Evolutionary conservation across 2,329 filamentous ascomycete genomes (phyloP).

Genomic region (Scolecobasidium constrictum): DNA sequence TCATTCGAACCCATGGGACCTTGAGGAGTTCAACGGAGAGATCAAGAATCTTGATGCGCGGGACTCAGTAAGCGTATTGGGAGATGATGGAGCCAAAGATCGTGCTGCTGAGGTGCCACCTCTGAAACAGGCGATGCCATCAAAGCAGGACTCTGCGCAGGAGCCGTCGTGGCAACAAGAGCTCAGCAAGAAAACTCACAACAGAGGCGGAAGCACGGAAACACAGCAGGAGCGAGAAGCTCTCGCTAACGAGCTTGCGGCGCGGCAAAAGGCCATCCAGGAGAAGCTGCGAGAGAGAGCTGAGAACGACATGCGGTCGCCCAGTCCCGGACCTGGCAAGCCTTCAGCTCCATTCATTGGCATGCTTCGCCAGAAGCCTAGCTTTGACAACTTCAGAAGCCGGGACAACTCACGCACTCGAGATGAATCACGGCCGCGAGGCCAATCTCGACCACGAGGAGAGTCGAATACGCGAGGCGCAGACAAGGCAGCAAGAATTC

Average conservation of each 20-base stretch:
- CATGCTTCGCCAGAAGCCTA: constrained; percentile 56
- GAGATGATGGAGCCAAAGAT: not conserved
- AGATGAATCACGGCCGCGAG: constrained; percentile 29
- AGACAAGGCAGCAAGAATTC: constrained; percentile 50
- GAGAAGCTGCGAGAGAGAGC: constrained; percentile 62
- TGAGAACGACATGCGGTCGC: constrained; percentile 44
- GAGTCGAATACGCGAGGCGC: constrained; percentile 29
- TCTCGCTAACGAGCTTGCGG: constrained; percentile 62
- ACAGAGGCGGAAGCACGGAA: constrained; percentile 37
- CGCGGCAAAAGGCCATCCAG: constrained; percentile 58
- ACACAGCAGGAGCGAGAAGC: constrained; percentile 52
- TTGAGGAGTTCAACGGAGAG: constrained; percentile 36
- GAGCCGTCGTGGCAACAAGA: constrained; percentile 37
- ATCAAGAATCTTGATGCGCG: too few species aligned
- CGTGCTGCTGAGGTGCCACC: not conserved
- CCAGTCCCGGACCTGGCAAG: constrained; percentile 21
- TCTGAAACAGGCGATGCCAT: not conserved
- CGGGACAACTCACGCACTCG: constrained; percentile 32
- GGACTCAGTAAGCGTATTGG: not conserved
- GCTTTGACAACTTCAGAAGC: constrained; percentile 52
- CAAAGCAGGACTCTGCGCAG: not conserved
- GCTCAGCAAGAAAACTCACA: constrained; percentile 31
- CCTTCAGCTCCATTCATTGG: constrained; percentile 38
- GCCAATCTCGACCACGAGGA: constrained; percentile 48
- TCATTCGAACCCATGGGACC: constrained; percentile 44